Evolutionary conservation across 768 basidiomycete genomes (phyloP).

Genomic region (Mycena alexandri): DNA sequence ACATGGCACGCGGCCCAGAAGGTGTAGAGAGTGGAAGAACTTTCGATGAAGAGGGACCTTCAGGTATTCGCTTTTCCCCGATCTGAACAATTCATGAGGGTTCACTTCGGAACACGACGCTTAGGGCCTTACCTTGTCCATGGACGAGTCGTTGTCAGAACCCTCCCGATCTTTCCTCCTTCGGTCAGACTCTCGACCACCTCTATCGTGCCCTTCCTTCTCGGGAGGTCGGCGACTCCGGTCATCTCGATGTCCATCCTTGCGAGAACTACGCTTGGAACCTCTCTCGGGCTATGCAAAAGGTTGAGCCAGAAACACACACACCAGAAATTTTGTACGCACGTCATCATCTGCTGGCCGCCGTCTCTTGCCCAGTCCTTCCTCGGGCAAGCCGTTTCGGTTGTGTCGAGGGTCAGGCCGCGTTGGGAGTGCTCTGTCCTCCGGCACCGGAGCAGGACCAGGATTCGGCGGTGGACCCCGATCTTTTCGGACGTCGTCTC

Average conservation of each 20-base stretch:
- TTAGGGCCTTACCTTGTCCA: conserved; percentile 69
- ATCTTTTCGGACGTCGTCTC: conserved; percentile 72
- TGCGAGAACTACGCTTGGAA: conserved; percentile 86
- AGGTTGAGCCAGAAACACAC: conserved; percentile 32
- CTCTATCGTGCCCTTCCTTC: conserved; percentile 77
- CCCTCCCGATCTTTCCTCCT: conserved; percentile 76
- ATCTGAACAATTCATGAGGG: conserved; percentile 47
- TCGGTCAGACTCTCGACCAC: conserved; percentile 74
- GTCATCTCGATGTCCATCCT: conserved; percentile 83
- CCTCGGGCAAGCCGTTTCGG: conserved; percentile 60
- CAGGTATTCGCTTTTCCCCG: conserved; percentile 68
- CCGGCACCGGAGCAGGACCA: conserved; percentile 50
- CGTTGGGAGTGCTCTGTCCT: conserved; percentile 69
- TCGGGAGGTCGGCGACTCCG: conserved; percentile 74
- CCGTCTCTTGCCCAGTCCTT: conserved; percentile 79
- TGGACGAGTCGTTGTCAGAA: conserved; percentile 63
- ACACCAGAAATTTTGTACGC: conserved; percentile 43
- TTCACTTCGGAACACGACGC: neutral
- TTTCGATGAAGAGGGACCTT: conserved; percentile 61
- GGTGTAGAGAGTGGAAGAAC: conserved; percentile 69
- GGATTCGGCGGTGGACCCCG: conserved; percentile 55
- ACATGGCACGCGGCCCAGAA: conserved; percentile 81
- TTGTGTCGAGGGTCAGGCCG: conserved; percentile 70
- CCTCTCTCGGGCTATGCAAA: conserved; percentile 72
- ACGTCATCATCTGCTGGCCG: conserved; percentile 82